These are phyloP conservation scores for Scytalidium lignicola DNA, from an alignment of 2,329 filamentous ascomycete species.

Conservation along the genomic window DNA sequence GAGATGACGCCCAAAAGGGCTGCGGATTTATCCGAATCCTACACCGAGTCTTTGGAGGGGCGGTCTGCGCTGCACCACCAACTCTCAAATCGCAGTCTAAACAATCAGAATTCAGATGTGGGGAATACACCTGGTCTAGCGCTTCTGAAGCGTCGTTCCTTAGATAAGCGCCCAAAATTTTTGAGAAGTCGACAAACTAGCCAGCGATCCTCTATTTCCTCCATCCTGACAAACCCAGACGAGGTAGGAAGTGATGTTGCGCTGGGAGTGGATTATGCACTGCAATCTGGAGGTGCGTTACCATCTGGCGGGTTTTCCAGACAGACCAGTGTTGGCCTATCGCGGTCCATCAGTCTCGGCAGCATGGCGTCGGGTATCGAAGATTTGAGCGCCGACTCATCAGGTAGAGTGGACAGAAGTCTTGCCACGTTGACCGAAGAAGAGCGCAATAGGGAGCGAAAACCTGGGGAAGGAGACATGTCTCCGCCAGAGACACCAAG, in stretches of 20 bases:
- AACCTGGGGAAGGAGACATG: slow-evolving; percentile 39
- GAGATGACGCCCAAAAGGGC: slow-evolving; percentile 21
- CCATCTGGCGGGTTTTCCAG: slow-evolving; percentile 49
- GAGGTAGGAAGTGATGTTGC: slow-evolving; percentile 65
- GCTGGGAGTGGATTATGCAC: slow-evolving; percentile 70
- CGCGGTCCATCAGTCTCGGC: slow-evolving; percentile 77
- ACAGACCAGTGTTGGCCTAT: slow-evolving; percentile 51
- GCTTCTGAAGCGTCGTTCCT: slow-evolving; percentile 31
- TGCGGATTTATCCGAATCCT: slow-evolving; percentile 4
- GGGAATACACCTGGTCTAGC: slow-evolving; percentile 43
- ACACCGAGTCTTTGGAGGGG: slow-evolving; percentile 14
- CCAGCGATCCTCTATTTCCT: slow-evolving; percentile 57
- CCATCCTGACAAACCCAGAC: slow-evolving; percentile 50
- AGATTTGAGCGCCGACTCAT: slow-evolving; percentile 35
- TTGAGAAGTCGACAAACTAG: slow-evolving; percentile 49
- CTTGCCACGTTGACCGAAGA: slow-evolving; percentile 58
- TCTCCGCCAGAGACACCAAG: slow-evolving; percentile 66
- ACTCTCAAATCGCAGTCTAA: slow-evolving; percentile 29
- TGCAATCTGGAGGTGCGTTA: slow-evolving; percentile 74
- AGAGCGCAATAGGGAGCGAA: slow-evolving; percentile 38
- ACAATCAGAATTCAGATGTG: slow-evolving; percentile 32
- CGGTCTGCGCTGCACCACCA: slow-evolving; percentile 25
- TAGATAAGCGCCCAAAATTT: slow-evolving; percentile 48
- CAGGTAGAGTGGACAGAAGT: slow-evolving; percentile 35
- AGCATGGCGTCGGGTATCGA: slow-evolving; percentile 78